These are phyloP conservation scores for Mucor plumbeus DNA, from an alignment of 371 early-diverging fungal species.

Conservation along the genomic window DNA sequence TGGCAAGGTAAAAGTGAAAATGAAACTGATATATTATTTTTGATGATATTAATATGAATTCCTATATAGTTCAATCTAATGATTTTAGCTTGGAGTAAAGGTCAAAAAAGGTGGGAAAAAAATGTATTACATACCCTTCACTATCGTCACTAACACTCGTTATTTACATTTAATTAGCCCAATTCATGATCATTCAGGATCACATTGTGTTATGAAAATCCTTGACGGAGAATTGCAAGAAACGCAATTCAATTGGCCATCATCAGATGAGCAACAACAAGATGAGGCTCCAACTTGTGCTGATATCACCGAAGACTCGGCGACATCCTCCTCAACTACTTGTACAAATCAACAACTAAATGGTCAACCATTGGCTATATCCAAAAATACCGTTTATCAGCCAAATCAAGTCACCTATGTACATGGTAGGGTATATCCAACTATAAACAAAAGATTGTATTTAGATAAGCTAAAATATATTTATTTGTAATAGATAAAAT, in stretches of 20 bases:
- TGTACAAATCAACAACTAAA: constrained; percentile 30
- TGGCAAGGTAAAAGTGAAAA: constrained; percentile 60
- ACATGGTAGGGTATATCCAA: constrained; percentile 61
- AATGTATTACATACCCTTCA: not conserved
- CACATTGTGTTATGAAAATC: constrained; percentile 95
- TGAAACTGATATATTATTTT: not conserved
- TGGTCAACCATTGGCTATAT: constrained; percentile 31
- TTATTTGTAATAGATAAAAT: constrained; percentile 64
- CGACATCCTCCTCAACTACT: constrained; percentile 27
- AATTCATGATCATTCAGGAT: constrained; percentile 92
- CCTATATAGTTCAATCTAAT: constrained; percentile 80
- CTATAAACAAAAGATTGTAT: not conserved
- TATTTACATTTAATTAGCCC: constrained; percentile 59
- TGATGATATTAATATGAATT: not conserved
- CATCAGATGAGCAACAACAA: constrained; percentile 31
- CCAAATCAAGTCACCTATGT: constrained; percentile 87
- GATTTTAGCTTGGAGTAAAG: constrained; percentile 88
- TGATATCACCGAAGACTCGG: constrained; percentile 15
- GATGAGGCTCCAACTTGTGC: constrained; percentile 24
- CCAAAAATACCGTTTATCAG: constrained; percentile 47
- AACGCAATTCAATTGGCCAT: constrained; percentile 81
- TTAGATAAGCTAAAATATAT: constrained; percentile 1
- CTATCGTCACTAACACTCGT: constrained; percentile 6
- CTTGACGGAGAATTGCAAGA: constrained; percentile 87
- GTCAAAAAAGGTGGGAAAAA: constrained; percentile 65